phyloP scores from a whole-genome alignment of 2,329 filamentous ascomycete genomes.

The Aaosphaeria arxii region DNA sequence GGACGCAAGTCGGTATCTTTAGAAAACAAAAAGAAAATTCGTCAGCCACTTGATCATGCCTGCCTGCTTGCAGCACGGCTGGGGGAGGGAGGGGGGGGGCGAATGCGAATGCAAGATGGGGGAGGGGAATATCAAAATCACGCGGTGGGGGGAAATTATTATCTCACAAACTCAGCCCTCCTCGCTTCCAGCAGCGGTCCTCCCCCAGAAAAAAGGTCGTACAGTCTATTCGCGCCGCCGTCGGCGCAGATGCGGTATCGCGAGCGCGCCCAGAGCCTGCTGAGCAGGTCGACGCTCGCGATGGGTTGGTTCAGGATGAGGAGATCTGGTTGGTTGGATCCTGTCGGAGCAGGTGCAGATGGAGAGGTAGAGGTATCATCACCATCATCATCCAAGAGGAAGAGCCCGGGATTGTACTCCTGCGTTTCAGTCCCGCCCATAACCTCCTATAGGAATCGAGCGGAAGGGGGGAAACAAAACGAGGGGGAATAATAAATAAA shows the following conservation, averaged over 20 bases:
- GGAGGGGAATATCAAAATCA: too few species aligned
- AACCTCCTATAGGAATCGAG: neutral
- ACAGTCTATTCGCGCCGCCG: slow-evolving; percentile 80
- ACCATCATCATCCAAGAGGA: slow-evolving; percentile 18
- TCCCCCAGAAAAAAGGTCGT: slow-evolving; percentile 44
- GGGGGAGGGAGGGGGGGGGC: too few species aligned
- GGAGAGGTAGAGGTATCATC: too few species aligned
- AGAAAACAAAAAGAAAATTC: neutral
- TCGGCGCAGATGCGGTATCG: slow-evolving; percentile 76
- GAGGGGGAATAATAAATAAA: neutral
- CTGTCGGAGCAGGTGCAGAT: slow-evolving; percentile 4
- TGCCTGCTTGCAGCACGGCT: too few species aligned
- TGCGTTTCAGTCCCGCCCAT: slow-evolving; percentile 10
- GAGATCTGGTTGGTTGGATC: slow-evolving; percentile 29
- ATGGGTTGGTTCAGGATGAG: slow-evolving; percentile 46
- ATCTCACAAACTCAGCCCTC: slow-evolving; percentile 29
- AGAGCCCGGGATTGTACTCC: slow-evolving; percentile 22
- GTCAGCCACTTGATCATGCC: too few species aligned
- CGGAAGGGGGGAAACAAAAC: neutral
- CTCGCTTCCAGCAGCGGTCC: slow-evolving; percentile 6
- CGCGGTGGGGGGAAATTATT: slow-evolving; percentile 1
- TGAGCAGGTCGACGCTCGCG: slow-evolving; percentile 48
- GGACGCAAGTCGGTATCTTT: slow-evolving; percentile 58
- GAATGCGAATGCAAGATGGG: too few species aligned
- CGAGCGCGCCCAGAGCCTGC: slow-evolving; percentile 51